Conservation (phyloP, 2,329 filamentous ascomycete genomes). For the Emmonsiellopsis sp. region DNA sequence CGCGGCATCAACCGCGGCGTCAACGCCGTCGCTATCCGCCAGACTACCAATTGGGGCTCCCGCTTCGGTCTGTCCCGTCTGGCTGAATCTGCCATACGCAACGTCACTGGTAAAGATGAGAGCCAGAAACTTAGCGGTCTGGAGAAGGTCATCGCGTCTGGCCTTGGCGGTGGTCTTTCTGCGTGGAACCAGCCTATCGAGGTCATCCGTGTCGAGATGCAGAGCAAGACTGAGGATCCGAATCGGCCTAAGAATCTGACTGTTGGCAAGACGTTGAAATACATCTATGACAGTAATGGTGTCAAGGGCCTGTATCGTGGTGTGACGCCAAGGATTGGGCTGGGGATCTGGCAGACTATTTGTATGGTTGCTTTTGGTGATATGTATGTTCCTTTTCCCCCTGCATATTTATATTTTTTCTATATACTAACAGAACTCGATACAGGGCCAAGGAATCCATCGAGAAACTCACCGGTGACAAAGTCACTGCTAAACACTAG, state of each 20-base stretch:
- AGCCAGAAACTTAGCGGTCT: constrained; percentile 64
- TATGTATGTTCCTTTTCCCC: constrained; percentile 57
- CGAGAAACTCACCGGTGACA: constrained; percentile 56
- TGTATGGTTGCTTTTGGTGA: constrained; percentile 99
- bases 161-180: constrained; percentile 82
- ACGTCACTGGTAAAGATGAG: constrained; percentile 66
- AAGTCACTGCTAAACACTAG: constrained; percentile 58
- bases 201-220: constrained; percentile 99
- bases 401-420: neutral
- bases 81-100: constrained; percentile 81
- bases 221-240: constrained; percentile 96
- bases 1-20: constrained; percentile 96
- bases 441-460: constrained; percentile 56
- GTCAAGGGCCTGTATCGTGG: constrained; percentile 90
- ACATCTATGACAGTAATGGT: constrained; percentile 88
- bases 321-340: constrained; percentile 84
- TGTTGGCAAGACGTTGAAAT: constrained; percentile 68
- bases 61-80: constrained; percentile 90
- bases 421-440: constrained; percentile 21
- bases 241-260: constrained; percentile 99
- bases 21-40: constrained; percentile 95
- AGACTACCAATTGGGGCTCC: constrained; percentile 99
- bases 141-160: constrained; percentile 85
- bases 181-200: constrained; percentile 99
- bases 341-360: constrained; percentile 97